Percentiles rank a stretch among this genome's conserved stretches.
Evolutionary conservation across 257 asterid species (phyloP).

Genomic region (Gardenia jasminoides): DNA sequence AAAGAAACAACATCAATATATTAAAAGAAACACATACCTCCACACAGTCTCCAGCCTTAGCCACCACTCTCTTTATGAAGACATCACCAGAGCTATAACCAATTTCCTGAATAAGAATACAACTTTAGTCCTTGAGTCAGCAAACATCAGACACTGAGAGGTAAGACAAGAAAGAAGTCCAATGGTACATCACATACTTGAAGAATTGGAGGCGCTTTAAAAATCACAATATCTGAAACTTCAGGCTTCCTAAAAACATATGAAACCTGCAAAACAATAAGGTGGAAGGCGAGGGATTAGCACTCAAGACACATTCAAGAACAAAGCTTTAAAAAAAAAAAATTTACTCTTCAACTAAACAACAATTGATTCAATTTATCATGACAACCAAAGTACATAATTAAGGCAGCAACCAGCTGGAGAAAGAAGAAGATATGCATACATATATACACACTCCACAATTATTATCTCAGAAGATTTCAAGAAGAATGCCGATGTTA

Average conservation of each 20-base stretch:
- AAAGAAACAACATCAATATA: neutral
- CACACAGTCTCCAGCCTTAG: slow-evolving; percentile 85
- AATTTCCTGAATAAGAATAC: slow-evolving; percentile 41
- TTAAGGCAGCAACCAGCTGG: neutral
- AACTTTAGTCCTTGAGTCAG: slow-evolving; percentile 4
- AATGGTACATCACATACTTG: slow-evolving; percentile 47
- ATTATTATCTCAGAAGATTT: neutral
- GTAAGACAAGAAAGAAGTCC: slow-evolving; percentile 3
- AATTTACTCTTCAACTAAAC: neutral
- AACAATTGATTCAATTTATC: neutral
- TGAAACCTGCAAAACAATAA: slow-evolving; percentile 59
- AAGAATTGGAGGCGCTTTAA: slow-evolving; percentile 79
- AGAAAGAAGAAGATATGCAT: neutral
- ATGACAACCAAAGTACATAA: neutral
- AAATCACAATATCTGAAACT: slow-evolving; percentile 80
- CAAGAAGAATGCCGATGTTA: neutral
- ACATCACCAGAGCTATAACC: slow-evolving; percentile 75
- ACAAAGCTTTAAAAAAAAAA: neutral
- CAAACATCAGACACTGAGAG: neutral
- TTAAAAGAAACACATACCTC: slow-evolving; percentile 44
- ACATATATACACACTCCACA: neutral
- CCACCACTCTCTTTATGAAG: slow-evolving; percentile 89
- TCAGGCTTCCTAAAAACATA: slow-evolving; percentile 80
- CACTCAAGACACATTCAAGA: neutral
- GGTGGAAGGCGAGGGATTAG: slow-evolving; percentile 14